phyloP scores from a whole-genome alignment of 305 asterid species.

The Solanum chacoense region DNA sequence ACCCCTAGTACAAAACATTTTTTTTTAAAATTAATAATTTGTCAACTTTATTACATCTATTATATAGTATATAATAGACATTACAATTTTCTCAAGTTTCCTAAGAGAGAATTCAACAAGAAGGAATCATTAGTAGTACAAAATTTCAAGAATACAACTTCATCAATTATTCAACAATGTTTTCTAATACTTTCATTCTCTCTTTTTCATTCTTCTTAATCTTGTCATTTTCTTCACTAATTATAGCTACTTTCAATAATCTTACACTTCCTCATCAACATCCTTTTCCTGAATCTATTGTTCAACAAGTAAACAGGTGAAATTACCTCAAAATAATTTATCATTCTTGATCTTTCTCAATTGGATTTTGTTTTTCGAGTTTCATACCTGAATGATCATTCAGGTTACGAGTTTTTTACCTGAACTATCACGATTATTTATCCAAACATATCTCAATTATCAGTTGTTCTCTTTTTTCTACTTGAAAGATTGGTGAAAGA shows the following conservation, averaged over 20 bases:
- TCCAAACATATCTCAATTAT: background rate
- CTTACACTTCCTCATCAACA: slow-evolving; percentile 78
- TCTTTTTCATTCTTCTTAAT: slow-evolving; percentile 31
- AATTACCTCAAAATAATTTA: background rate
- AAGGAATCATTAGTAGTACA: slow-evolving; percentile 6
- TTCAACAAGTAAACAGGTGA: slow-evolving; percentile 66
- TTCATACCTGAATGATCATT: background rate
- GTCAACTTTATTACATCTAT: background rate
- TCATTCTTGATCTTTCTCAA: background rate
- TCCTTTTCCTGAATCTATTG: slow-evolving; percentile 79
- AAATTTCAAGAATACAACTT: background rate
- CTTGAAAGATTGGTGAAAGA: background rate
- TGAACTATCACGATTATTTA: background rate
- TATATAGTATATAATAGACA: background rate
- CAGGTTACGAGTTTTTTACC: too few relatives aligned
- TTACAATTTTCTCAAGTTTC: background rate
- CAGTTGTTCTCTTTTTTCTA: background rate
- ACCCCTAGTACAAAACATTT: background rate
- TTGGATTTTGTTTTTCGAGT: background rate
- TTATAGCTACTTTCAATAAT: slow-evolving; percentile 26
- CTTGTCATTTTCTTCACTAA: slow-evolving; percentile 14
- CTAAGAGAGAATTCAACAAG: slow-evolving; percentile 4
- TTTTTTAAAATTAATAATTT: background rate
- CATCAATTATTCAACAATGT: slow-evolving; percentile 31
- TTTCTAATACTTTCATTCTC: slow-evolving; percentile 22